These are phyloP conservation scores for Heterobasidion occidentale DNA, from an alignment of 1,284 basidiomycete species.

Conservation along the genomic window DNA sequence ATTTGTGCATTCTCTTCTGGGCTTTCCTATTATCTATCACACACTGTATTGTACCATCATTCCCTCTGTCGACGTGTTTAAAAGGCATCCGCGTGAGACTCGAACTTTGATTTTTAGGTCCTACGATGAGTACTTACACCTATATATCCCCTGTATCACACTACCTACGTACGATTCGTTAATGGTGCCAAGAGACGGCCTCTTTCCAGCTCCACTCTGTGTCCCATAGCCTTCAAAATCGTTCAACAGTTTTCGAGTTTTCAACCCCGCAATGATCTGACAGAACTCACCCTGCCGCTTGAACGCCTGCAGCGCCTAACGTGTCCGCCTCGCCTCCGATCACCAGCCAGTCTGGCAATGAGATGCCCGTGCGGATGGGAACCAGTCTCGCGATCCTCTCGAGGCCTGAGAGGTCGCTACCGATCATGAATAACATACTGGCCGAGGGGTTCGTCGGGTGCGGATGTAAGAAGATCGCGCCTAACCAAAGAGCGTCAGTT, in stretches of 20 bases:
- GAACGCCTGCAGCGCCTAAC: constrained; percentile 62
- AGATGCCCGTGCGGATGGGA: constrained; percentile 72
- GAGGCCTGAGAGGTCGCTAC: constrained; percentile 45
- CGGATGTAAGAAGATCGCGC: constrained; percentile 64
- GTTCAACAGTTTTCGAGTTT: too few relatives aligned
- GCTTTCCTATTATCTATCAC: constrained; percentile 24
- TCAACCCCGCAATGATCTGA: background rate
- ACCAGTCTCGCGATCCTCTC: constrained; percentile 66
- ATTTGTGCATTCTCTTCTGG: constrained; percentile 27
- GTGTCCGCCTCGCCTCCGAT: constrained; percentile 41
- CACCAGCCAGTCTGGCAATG: constrained; percentile 71
- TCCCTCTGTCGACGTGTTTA: constrained; percentile 21
- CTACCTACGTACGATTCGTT: constrained; percentile 23
- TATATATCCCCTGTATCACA: constrained; percentile 31
- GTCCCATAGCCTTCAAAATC: constrained; percentile 32
- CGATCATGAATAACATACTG: constrained; percentile 51
- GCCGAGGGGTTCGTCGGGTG: constrained; percentile 39
- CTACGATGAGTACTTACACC: constrained; percentile 27
- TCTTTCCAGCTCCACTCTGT: constrained; percentile 49
- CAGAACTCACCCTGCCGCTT: constrained; percentile 55
- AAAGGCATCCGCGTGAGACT: constrained; percentile 36
- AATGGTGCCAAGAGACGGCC: constrained; percentile 39
- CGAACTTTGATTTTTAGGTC: constrained; percentile 38
- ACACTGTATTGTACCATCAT: constrained; percentile 78
- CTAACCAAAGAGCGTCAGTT: constrained; percentile 20